Base-by-base conservation (phyloP, 805 yeast genomes). In the Starmerella scarabaei region DNA sequence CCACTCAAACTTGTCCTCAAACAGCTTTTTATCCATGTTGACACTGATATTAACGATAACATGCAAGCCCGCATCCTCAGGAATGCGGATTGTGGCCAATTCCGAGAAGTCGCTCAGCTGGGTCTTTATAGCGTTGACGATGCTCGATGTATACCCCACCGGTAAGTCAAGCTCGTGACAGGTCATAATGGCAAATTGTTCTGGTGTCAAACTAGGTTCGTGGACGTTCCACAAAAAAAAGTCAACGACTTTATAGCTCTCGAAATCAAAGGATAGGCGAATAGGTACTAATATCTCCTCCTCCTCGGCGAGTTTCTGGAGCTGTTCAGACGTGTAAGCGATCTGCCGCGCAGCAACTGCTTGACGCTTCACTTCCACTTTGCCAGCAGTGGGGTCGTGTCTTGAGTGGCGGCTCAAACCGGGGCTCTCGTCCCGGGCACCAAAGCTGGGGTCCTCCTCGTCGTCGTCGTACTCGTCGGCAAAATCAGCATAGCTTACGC, bases 1-100 rank as follows among this genome's bases (percentile, higher is more conserved):
- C 97, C 97, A 88, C 60, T 91, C 97, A 48, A 91, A 79, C 57
- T 80, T 80, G 60, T 91, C 98, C 51, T 85, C 94, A 53, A 77
- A 85, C 31, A 86, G 68, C 51, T 77, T 77, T 55, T 81, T 81
- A 48, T 85, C 84, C 45, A 91, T 63, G 54, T 80, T 83, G 36
- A 91, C 81, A 14, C 88, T 76, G 29, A 91, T 61, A 48, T 84
- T 81, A 27, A 91, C 70, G 3, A 91, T 70, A 1, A 81, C 93
- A 53, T 81, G 91, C 21, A 77, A 62, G 39, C 72, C 76, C 33
- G 69, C 67, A 42, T 76, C 82, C 29, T 61, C 64, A 15, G 93
- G 88, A 21, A 84, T 66, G 38, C 75, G 75, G 24, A 81, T 69
- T 11, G 72, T 63, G 1, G 81, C 75, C 2, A 75, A 68, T 34